A percentile compares a stretch with the other conserved stretches of the same genome.
phyloP scores from a whole-genome alignment of 2,329 filamentous ascomycete species.

The Ophiocordyceps sinensis region DNA sequence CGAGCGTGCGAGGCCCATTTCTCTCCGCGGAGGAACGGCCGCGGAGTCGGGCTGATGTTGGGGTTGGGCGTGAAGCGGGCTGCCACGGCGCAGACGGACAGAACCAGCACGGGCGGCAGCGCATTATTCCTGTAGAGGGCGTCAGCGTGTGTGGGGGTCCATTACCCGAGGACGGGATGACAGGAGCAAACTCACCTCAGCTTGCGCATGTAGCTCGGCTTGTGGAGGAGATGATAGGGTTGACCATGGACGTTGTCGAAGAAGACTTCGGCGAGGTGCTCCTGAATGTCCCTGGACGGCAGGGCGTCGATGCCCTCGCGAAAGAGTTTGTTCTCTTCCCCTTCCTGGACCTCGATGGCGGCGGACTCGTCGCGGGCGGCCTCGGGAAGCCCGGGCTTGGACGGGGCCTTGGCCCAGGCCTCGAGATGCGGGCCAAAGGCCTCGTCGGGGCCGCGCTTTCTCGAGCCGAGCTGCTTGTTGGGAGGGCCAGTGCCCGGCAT shows the following conservation, averaged over 20 bases:
- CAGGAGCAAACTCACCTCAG: conserved; percentile 39
- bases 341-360: conserved; percentile 43
- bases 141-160: background rate
- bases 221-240: conserved; percentile 86
- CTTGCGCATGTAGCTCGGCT: conserved; percentile 91
- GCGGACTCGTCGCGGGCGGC: conserved; percentile 22
- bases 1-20: conserved; percentile 81
- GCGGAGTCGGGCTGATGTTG: conserved; percentile 57
- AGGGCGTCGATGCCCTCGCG: conserved; percentile 72
- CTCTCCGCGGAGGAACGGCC: conserved; percentile 70
- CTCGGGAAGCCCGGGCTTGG: conserved; percentile 35
- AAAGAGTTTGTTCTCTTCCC: conserved; percentile 62
- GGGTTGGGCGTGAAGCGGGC: conserved; percentile 89
- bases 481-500: conserved; percentile 38
- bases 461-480: conserved; percentile 34
- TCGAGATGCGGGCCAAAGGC: conserved; percentile 75
- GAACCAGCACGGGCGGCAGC: conserved; percentile 74
- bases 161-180: background rate
- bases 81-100: conserved; percentile 93
- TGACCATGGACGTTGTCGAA: conserved; percentile 95
- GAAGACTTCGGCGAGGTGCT: conserved; percentile 86
- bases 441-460: conserved; percentile 75
- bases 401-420: conserved; percentile 55
- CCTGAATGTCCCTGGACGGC: conserved; percentile 75
- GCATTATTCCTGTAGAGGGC: conserved; percentile 27